A percentile compares a stretch with the other conserved stretches of the same genome.
Conservation (phyloP, 2,329 filamentous ascomycete genomes). For the Xylariomycetidae sp. region DNA sequence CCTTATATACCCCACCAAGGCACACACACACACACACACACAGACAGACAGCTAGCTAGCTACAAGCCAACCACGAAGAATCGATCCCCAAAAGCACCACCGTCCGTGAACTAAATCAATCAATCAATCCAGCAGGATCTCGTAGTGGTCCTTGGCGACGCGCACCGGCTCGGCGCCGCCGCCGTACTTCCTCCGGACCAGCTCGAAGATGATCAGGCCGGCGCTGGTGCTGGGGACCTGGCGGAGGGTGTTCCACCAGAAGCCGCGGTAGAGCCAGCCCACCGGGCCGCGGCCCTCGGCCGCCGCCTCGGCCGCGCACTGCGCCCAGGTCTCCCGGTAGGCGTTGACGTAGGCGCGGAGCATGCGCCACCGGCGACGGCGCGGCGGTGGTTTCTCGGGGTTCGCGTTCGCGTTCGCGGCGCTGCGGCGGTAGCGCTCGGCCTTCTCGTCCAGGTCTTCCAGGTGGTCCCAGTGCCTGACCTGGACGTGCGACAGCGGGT, state of each 20-base stretch:
- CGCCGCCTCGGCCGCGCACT: slow-evolving; percentile 52
- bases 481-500: slow-evolving; percentile 66
- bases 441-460: slow-evolving; percentile 62
- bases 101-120: neutral
- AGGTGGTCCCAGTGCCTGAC: slow-evolving; percentile 67
- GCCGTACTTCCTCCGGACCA: slow-evolving; percentile 68
- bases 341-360: slow-evolving; percentile 63
- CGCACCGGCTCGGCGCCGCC: slow-evolving; percentile 54
- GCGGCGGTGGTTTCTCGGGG: slow-evolving; percentile 27
- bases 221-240: slow-evolving; percentile 74
- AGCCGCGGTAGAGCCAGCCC: slow-evolving; percentile 64
- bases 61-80: neutral
- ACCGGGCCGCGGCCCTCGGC: slow-evolving; percentile 49
- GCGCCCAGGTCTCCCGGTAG: slow-evolving; percentile 61
- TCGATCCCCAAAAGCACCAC: neutral
- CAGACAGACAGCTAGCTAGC: neutral
- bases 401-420: slow-evolving; percentile 25
- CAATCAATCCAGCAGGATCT: slow-evolving; percentile 55
- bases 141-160: slow-evolving; percentile 64
- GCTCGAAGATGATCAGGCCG: slow-evolving; percentile 71
- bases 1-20: too few species aligned
- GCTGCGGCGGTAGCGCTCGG: slow-evolving; percentile 40
- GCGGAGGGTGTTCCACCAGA: slow-evolving; percentile 65
- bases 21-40: too few species aligned
- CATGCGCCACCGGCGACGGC: slow-evolving; percentile 43